These are phyloP conservation scores for Penicillium olsonii DNA, from an alignment of 2,329 filamentous ascomycete species.

Conservation along the genomic window DNA sequence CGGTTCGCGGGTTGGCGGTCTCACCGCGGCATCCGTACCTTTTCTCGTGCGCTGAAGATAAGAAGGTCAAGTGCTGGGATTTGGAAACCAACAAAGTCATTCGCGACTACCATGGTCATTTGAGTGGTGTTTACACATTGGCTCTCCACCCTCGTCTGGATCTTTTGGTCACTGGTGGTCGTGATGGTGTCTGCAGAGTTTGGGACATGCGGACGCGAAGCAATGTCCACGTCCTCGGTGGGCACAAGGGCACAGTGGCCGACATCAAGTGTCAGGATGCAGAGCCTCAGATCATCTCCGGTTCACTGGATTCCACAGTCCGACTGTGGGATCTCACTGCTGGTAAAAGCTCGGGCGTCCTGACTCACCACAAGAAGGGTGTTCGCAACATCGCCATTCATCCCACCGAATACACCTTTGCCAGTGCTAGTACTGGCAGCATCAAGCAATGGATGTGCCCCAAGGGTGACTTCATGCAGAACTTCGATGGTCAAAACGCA, in stretches of 20 bases:
- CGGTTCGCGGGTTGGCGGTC: conserved; percentile 86
- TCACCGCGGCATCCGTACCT: conserved; percentile 93
- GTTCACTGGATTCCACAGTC: conserved; percentile 89
- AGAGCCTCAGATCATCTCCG: conserved; percentile 87
- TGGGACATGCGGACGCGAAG: conserved; percentile 98
- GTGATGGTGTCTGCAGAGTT: conserved; percentile 90
- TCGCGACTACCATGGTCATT: conserved; percentile 92
- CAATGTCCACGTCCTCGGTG: conserved; percentile 90
- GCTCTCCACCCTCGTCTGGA: conserved; percentile 93
- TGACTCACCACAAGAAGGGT: conserved; percentile 98
- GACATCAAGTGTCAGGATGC: conserved; percentile 92
- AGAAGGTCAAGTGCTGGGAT: conserved; percentile 99
- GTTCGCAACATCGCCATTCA: conserved; percentile 82
- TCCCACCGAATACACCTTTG: conserved; percentile 94
- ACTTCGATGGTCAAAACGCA: conserved; percentile 93
- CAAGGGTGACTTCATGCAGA: conserved; percentile 98
- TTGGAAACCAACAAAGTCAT: conserved; percentile 99
- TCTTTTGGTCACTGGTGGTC: conserved; percentile 88
- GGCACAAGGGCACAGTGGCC: conserved; percentile 87
- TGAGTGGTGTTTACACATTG: conserved; percentile 93
- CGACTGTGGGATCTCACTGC: conserved; percentile 94
- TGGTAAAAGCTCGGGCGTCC: conserved; percentile 90
- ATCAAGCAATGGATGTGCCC: conserved; percentile 99
- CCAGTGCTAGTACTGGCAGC: conserved; percentile 83
- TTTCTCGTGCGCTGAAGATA: conserved; percentile 97